Percentiles rank a stretch among this genome's conserved stretches.
phyloP scores from a whole-genome alignment of 345 rosid genomes.

The Physaria fendleri region DNA sequence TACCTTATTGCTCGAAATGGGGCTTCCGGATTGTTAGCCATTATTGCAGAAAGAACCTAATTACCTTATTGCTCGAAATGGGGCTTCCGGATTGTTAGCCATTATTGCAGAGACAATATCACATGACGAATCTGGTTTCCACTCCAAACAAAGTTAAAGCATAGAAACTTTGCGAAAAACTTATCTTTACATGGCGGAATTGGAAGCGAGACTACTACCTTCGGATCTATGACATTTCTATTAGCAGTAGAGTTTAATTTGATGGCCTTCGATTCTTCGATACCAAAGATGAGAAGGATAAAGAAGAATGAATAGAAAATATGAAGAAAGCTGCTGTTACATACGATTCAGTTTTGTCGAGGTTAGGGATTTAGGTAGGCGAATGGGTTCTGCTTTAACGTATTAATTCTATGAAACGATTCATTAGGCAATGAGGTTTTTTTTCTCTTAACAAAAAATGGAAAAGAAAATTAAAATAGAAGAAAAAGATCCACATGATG shows the following conservation, averaged over 20 bases:
- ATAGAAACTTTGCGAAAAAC: slow-evolving; percentile 47
- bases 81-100: slow-evolving; percentile 69
- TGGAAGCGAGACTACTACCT: slow-evolving; percentile 36
- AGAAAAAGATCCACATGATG: too few species aligned
- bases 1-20: slow-evolving; percentile 56
- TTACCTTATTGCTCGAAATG: slow-evolving; percentile 57
- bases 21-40: slow-evolving; percentile 70
- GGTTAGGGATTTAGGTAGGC: too few species aligned
- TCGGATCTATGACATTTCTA: slow-evolving; percentile 39
- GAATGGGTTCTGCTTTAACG: too few species aligned
- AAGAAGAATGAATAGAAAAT: slow-evolving; percentile 82
- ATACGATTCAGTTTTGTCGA: too few species aligned
- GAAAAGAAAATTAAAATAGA: too few species aligned
- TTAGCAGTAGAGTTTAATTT: slow-evolving; percentile 28
- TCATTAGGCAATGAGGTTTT: too few species aligned
- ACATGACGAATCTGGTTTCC: slow-evolving; percentile 49
- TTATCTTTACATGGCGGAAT: slow-evolving; percentile 83
- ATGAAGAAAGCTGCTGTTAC: too few species aligned
- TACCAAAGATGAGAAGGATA: slow-evolving; percentile 66
- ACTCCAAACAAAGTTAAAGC: slow-evolving; percentile 86
- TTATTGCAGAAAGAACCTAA: too few species aligned
- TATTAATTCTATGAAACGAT: too few species aligned
- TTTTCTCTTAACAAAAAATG: too few species aligned
- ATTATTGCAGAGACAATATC: slow-evolving; percentile 45
- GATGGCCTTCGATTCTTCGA: slow-evolving; percentile 43